These are phyloP conservation scores for Huiozyma naganishii DNA, from an alignment of 805 yeast species.

Conservation along the genomic window DNA sequence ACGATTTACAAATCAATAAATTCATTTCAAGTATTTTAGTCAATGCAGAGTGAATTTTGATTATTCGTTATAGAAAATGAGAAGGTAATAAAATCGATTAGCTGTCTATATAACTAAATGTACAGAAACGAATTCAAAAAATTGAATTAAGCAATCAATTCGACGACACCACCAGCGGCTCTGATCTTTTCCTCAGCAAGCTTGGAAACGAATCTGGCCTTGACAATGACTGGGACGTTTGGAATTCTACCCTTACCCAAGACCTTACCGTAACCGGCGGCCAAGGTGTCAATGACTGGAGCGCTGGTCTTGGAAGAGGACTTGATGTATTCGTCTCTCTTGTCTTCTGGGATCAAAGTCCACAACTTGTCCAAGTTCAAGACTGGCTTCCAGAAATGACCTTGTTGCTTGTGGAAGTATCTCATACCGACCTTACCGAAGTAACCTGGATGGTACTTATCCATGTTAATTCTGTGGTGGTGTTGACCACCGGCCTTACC, in stretches of 20 bases:
- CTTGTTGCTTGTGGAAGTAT: constrained; percentile 92
- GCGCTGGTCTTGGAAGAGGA: constrained; percentile 81
- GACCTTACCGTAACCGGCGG: constrained; percentile 99
- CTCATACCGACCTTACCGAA: constrained; percentile 99
- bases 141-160: constrained; percentile 80
- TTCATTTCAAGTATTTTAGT: too few relatives aligned
- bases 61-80: too few relatives aligned
- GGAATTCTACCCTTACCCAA: constrained; percentile 99
- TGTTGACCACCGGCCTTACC: constrained; percentile 99
- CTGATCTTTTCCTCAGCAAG: constrained; percentile 99
- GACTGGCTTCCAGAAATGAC: constrained; percentile 96
- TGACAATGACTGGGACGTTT: constrained; percentile 95
- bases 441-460: constrained; percentile 99
- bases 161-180: constrained; percentile 99
- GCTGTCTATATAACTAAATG: too few relatives aligned
- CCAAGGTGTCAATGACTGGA: constrained; percentile 98
- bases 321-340: constrained; percentile 88
- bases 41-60: too few relatives aligned
- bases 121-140: not conserved
- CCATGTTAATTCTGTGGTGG: constrained; percentile 99
- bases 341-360: constrained; percentile 88
- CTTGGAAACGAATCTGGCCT: constrained; percentile 98
- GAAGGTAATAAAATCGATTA: too few relatives aligned
- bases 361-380: constrained; percentile 97
- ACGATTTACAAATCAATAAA: too few relatives aligned